These are phyloP conservation scores for Peniophora sp. DNA, from an alignment of 1,284 basidiomycete genomes.

Conservation along the genomic window DNA sequence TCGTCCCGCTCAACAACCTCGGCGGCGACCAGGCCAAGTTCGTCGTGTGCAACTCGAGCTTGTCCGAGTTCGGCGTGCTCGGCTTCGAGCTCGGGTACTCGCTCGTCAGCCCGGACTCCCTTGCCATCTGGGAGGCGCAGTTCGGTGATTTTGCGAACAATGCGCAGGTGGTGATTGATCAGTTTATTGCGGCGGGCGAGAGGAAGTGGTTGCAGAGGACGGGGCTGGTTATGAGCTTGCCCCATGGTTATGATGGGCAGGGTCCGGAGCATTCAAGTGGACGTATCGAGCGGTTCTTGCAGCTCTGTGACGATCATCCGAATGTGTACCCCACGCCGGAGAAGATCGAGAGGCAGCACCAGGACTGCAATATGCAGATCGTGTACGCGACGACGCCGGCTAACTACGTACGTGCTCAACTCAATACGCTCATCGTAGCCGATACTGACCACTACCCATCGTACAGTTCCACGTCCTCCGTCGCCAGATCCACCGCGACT, in stretches of 20 bases:
- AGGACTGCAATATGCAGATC: conserved; percentile 99
- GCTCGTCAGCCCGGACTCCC: conserved; percentile 87
- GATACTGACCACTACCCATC: conserved; percentile 8
- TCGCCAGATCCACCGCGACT: conserved; percentile 92
- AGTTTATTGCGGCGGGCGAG: conserved; percentile 97
- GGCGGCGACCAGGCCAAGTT: conserved; percentile 85
- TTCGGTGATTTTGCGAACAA: conserved; percentile 98
- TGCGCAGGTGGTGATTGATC: conserved; percentile 97
- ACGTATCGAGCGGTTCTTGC: conserved; percentile 93
- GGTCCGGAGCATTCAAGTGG: conserved; percentile 98
- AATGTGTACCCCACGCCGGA: conserved; percentile 83
- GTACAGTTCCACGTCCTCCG: conserved; percentile 87
- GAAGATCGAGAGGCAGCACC: conserved; percentile 92
- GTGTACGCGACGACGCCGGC: conserved; percentile 95
- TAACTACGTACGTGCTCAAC: conserved; percentile 59
- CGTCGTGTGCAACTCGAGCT: conserved; percentile 93
- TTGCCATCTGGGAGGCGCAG: conserved; percentile 99
- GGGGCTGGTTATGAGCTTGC: conserved; percentile 87
- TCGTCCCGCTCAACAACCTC: conserved; percentile 86
- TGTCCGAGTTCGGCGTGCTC: conserved; percentile 93
- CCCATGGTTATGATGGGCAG: conserved; percentile 98
- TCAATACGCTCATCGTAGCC: not conserved
- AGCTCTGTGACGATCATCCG: conserved; percentile 97
- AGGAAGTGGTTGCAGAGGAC: conserved; percentile 97
- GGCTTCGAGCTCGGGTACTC: conserved; percentile 99